Evolutionary conservation across 805 yeast species (phyloP).

Genomic region (Saccharomycopsis javanensis): DNA sequence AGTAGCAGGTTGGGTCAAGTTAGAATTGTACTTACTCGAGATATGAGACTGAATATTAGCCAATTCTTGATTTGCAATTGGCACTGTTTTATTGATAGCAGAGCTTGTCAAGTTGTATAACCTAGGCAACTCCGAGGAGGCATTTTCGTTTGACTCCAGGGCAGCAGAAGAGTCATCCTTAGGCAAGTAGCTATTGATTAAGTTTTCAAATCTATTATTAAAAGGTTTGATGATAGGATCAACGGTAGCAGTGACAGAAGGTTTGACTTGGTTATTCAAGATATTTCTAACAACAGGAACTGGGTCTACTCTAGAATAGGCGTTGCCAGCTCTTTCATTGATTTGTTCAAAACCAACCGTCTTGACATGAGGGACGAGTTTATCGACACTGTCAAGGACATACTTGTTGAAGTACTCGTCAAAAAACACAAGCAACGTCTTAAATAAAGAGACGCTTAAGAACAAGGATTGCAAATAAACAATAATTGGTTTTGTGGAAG

Average conservation of each 20-base stretch:
- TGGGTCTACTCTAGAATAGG: slow-evolving; percentile 28
- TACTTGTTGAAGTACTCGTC: slow-evolving; percentile 23
- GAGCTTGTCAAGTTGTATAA: slow-evolving; percentile 21
- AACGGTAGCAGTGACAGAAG: slow-evolving; percentile 18
- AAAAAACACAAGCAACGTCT: slow-evolving; percentile 19
- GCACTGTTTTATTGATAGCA: slow-evolving; percentile 25
- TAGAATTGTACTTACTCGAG: slow-evolving; percentile 25
- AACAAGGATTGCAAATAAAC: slow-evolving; percentile 17
- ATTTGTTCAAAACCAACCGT: slow-evolving; percentile 22
- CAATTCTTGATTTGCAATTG: slow-evolving; percentile 22
- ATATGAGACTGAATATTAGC: slow-evolving; percentile 23
- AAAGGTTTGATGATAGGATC: slow-evolving; percentile 25
- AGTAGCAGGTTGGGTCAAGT: slow-evolving; percentile 20
- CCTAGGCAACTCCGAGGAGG: slow-evolving; percentile 24
- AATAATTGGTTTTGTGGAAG: slow-evolving; percentile 18
- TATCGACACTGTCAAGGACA: slow-evolving; percentile 25
- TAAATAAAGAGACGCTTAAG: slow-evolving; percentile 20
- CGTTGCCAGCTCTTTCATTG: slow-evolving; percentile 9
- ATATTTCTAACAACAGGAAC: slow-evolving; percentile 25
- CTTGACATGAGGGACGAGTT: slow-evolving; percentile 25
- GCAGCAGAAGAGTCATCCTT: slow-evolving; percentile 5
- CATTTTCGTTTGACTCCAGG: slow-evolving; percentile 6
- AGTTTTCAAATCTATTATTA: slow-evolving; percentile 26
- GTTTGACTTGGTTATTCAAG: slow-evolving; percentile 15
- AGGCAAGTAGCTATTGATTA: slow-evolving; percentile 25